These are phyloP conservation scores for Agaricales sp. DNA, from an alignment of 1,284 basidiomycete species.

Conservation along the genomic window DNA sequence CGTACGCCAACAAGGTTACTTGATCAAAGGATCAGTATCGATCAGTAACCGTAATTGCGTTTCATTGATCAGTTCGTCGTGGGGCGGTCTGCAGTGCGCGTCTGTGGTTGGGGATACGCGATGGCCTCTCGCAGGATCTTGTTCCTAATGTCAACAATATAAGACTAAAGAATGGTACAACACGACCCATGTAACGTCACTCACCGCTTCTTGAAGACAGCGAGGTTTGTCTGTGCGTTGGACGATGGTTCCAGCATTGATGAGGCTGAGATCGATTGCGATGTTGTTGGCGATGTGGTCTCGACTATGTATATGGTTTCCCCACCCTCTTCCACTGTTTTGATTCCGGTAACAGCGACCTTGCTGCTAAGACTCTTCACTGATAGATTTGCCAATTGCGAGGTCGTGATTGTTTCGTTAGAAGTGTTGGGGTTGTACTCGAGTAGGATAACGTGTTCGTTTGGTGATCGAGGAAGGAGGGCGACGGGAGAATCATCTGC, in stretches of 20 bases:
- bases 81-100: not conserved
- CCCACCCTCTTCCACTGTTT: conserved; percentile 62
- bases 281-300: conserved; percentile 35
- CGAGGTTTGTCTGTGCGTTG: conserved; percentile 2
- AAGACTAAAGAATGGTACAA: not conserved
- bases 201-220: conserved; percentile 1
- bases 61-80: not conserved
- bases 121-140: not conserved
- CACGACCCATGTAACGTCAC: not conserved
- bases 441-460: conserved; percentile 63
- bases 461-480: conserved; percentile 43
- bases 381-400: conserved; percentile 22
- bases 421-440: conserved; percentile 37
- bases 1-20: too few relatives aligned
- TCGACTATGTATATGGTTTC: conserved; percentile 70
- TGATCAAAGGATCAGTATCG: too few relatives aligned
- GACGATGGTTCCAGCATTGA: not conserved
- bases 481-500: conserved; percentile 59
- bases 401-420: conserved; percentile 9
- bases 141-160: not conserved
- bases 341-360: conserved; percentile 48
- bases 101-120: not conserved
- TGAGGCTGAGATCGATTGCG: conserved; percentile 27
- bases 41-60: too few relatives aligned
- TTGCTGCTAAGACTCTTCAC: conserved; percentile 54